Base-by-base conservation (phyloP, 176 grass and related monocot genomes). In the Rhynchospora breviuscula region DNA sequence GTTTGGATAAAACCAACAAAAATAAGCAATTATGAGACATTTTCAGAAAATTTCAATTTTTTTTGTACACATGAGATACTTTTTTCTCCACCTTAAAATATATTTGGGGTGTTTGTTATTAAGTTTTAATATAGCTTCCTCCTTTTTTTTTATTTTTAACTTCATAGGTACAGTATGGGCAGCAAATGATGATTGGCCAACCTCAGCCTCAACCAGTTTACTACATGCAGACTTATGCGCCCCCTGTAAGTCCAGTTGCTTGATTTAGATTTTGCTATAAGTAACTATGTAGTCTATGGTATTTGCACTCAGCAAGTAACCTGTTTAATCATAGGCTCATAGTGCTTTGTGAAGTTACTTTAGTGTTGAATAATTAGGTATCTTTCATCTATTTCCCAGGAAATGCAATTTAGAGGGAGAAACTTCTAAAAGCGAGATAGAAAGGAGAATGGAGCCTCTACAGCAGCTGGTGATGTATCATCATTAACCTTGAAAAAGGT, bases 341-440 rank as follows among this genome's bases (percentile, higher is more conserved):
- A 54, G 1, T 49, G 33, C 25, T 51, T 23, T 67, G 40, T 82
- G 63, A 48, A 49, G 35, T 22, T 63, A 8, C n/a, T 22, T 65
- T 8, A 26, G n/a, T 81, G 6, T 63, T 62, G 43, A 64, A 63
- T 81, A 23, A 63, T 64, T 23, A 64, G 17, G 13, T 52, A 68
- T 66, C 26, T 66, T 29, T 25, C 2, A 26, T 68, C 45, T 66
- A 48, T 51, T 82, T 22, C 15, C 13, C 47, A 67, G 80, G 80
- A 82, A 67, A 82, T 82, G 80, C 80, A 82, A 82, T 82, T 66
- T 66, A 82, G 80, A 68, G 80, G 80, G 63, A 82, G 80, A 66
- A 33, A 49, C 26, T 82, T 66, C 18, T 82, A 78, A 56, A 22
- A 21, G 52, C 54, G 62, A 52, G 67, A 82, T 65, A 48, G 12